Evolutionary conservation across 2,329 filamentous ascomycete species (phyloP), one percentile per base, ranked within the genome.

Genomic region (Curvularia lunata): DNA sequence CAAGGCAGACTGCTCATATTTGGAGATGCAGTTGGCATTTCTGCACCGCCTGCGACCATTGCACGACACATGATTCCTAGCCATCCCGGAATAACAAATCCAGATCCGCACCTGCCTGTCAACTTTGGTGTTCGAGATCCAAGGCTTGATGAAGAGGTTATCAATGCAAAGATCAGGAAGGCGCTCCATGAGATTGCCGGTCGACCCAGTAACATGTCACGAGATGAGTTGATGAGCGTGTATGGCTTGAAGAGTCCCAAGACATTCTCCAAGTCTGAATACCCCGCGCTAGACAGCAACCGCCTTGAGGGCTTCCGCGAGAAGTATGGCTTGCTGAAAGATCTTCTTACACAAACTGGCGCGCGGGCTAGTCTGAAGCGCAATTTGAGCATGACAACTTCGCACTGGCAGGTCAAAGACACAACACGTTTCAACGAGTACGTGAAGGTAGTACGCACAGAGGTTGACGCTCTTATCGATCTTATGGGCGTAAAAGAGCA

Each of bases 1-100:
- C 80, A 82, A 65, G 79, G 79, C 37, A 73, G 80, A 25, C 72
- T 82, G 45, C 70, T 82, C 54, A 81, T 81, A 57, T 82, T 80
- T 72, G 80, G 80, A n/a, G 78, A 81, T 64, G 76, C 77, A 5
- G 73, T 82, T 10, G 80, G 80, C 23, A 77, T 82, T 27, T 76
- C 75, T 19, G 78, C 78, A 19, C 79, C 79, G 18, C 79, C 79
- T 18, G 66, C 73, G 2, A 73, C 70, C 1, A 79, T 81, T 51
- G 80, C 79, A 23, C 71, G 75, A 45, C 76, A 77, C 54, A 79
- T 79, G 65, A 76, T 82, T 28, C 80, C 80, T 19, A 75, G 71
- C 52, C 77, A 79, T 53, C 79, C 80, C 37, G 78, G 75, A 40
- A 63, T 75, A 23, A 77, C 77, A 12, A 81, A 82, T 50, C 79